Evolutionary conservation across 1,139 yeast genomes (phyloP).

Genomic region (Blastobotrys capitulatus): DNA sequence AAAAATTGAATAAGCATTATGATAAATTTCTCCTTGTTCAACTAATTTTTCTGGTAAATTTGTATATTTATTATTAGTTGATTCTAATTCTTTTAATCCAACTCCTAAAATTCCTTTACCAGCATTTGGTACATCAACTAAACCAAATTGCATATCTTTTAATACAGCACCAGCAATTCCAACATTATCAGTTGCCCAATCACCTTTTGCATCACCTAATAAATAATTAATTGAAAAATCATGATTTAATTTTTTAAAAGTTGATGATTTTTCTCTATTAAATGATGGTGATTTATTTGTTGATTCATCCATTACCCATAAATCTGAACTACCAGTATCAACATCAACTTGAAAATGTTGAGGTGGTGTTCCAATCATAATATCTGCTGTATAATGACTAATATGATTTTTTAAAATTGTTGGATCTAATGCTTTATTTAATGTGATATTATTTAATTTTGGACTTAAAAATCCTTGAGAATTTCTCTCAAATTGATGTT

Average conservation of each 20-base stretch:
- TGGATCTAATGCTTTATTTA: background rate
- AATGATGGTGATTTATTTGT: constrained; percentile 20
- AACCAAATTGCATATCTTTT: constrained; percentile 40
- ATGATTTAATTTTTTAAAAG: constrained; percentile 18
- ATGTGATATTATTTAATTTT: background rate
- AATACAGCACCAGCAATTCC: constrained; percentile 33
- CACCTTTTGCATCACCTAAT: constrained; percentile 47
- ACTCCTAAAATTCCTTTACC: constrained; percentile 47
- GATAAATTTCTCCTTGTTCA: constrained; percentile 43
- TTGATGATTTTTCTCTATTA: constrained; percentile 18
- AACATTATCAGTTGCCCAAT: constrained; percentile 46
- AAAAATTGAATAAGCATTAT: constrained; percentile 40
- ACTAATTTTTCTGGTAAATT: constrained; percentile 13
- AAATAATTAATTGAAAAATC: constrained; percentile 50
- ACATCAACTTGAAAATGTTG: constrained; percentile 19
- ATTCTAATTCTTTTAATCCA: constrained; percentile 43
- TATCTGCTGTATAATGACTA: constrained; percentile 13
- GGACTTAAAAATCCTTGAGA: background rate
- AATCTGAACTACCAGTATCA: constrained; percentile 48
- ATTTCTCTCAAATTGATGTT: background rate
- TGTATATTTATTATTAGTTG: constrained; percentile 18
- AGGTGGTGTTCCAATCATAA: constrained; percentile 19
- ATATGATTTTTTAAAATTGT: constrained; percentile 8
- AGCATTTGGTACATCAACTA: constrained; percentile 41
- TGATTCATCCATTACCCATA: constrained; percentile 47